Evolutionary conservation across 495 filamentous ascomycete genomes (phyloP), one percentile per base, ranked within the genome.

Genomic region (Podospora didyma): DNA sequence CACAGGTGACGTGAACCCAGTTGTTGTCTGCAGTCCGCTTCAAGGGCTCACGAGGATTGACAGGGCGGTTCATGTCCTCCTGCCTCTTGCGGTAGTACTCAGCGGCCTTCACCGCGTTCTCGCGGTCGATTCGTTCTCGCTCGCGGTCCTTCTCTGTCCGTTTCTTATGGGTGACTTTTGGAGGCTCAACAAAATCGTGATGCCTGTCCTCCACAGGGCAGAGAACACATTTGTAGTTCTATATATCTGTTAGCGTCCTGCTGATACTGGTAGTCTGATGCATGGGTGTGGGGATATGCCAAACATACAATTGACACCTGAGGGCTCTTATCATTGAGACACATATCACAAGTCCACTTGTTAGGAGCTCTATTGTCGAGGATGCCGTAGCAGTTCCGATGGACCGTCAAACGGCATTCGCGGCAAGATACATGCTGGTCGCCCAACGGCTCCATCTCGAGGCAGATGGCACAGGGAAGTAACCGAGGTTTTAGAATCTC

Each of bases 321-420:
- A 3, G 90, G 90, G 57, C 82, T 89, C 62, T 90, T 88, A 63
- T 98, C 94, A 66, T 98, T 98, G 12, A 84, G 76, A 73, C 94
- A 98, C 83, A 89, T 93, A 71, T 98, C 94, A 71, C 94, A 98
- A 19, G 89, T 79, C 94, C 94, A 98, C 71, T 96, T 96, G 50
- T 79, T 81, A 24, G 80, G 78, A 41, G 82, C 82, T n/a, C 85
- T 82, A 46, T 79, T 79, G 24, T 89, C 85, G 2, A 82, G 70
- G 28, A 97, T 79, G 17, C 94, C 94, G 69, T 97, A 98, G 69
- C 94, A 98, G 53, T 85, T 86, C 44, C 88, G 86, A 69, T 98
- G 94, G n/a, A 98, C 93, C 0, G 91, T 89, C 63, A 98, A 75
- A 46, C 89, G 87, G 68, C 94, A 98, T 63, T 93, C 89, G 53